Evolutionary conservation across 495 filamentous ascomycete species (phyloP), one percentile per base, ranked within the genome.

Genomic region (Daldinia caldariorum): DNA sequence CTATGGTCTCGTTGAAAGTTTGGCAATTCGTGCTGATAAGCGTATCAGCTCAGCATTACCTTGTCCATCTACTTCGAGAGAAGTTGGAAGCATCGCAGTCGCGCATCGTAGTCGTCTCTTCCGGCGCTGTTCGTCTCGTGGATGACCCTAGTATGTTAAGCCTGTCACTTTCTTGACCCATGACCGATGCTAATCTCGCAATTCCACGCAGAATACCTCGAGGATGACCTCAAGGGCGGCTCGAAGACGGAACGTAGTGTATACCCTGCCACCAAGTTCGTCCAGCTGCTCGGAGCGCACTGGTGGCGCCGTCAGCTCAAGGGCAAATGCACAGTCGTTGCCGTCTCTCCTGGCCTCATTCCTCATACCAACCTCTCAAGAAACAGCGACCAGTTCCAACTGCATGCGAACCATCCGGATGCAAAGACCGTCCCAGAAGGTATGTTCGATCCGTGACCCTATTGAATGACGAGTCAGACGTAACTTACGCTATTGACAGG

Each of bases 221-320:
- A 83, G 4, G 31, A 72, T 0, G 74, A 79, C 12, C 63, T 81
- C 32, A 74, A 76, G 37, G 74, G 63, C 3, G 74, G 63, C 9
- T 72, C 79, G 4, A 78, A 75, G 3, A 68, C 67, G 8, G 63
- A 67, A 3, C 56, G 39, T 6, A 69, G 26, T 2, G 54, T 78
- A 6, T 84, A 84, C 57, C 2, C 57, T 18, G 71, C 74, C 38
- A 78, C 77, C 13, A 84, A 84, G 63, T 84, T 84, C 38, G 71
- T 78, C 20, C 78, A 82, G 65, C 75, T 84, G 4, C 78, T 83
- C 13, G 70, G 73, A 31, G 79, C 81, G 10, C 81, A 84, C 53
- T 83, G 81, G 81, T 84, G 82, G 82, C 81, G 81, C 13, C 79
- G 82, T n/a, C 72, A 82, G 60, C 74, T 84, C 14, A 56, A 70